Evolutionary conservation across 768 basidiomycete genomes (phyloP), one percentile per base, ranked within the genome.

Genomic region (Hygrocybe coccinea): DNA sequence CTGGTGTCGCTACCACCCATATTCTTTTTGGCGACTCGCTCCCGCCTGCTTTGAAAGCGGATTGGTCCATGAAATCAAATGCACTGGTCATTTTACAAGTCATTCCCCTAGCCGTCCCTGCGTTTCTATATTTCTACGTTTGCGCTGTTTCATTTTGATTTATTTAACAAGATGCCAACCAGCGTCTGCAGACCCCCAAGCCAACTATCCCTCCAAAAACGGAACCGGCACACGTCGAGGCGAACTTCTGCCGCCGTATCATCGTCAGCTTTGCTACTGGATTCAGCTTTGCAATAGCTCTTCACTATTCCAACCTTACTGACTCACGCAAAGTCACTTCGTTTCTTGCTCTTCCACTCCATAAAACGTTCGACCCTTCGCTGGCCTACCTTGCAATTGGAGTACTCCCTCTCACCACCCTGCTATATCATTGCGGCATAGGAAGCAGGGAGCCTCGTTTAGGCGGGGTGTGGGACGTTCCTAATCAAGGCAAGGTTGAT

Each of bases 351-450:
- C 71, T 82, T 21, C 81, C 81, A 6, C 68, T 75, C 45, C 74
- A 76, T 55, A 57, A 60, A 12, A 74, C 76, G 21, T 85, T 83
- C 64, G 82, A 86, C 57, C 77, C 80, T 3, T 81, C 83, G 0
- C 73, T 86, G 41, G 72, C 69, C 19, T 81, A 77, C 60, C 71
- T 84, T 36, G 81, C 83, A 8, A 63, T 70, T 3, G 79, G 81
- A 34, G 81, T 79, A 1, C 59, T 84, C n/a, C 78, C 81, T 2
- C 61, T 77, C 5, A 67, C 74, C 6, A 67, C 74, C n/a, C 7
- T 71, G 9, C 69, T 82, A 9, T 83, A 82, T 60, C 73, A 65
- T 17, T 71, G 66, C 51, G 74, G 69, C 21, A 71, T 74, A 35
- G 72, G 75, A 34, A 60, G 66, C 17, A 70, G 73, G 49, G 59